Percentiles rank a stretch among this genome's conserved stretches.
phyloP scores from a whole-genome alignment of 305 asterid genomes.

The Petunia hybrid region DNA sequence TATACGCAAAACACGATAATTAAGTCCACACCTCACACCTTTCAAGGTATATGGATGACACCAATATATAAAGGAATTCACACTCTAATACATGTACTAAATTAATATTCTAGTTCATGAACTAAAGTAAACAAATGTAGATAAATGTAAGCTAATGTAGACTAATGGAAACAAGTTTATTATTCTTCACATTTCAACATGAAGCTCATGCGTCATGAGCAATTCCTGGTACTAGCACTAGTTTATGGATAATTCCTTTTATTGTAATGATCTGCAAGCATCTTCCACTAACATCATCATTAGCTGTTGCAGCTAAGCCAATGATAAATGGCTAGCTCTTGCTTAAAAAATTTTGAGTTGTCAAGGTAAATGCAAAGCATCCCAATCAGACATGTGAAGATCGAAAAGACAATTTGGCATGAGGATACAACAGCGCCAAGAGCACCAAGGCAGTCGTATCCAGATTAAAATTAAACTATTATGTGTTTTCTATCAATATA shows the following conservation, averaged over 20 bases:
- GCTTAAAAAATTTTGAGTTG: slow-evolving; percentile 73
- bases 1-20: too few relatives aligned
- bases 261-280: slow-evolving; percentile 48
- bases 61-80: too few relatives aligned
- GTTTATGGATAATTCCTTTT: slow-evolving; percentile 54
- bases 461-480: slow-evolving; percentile 51
- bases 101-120: too few relatives aligned
- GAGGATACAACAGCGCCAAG: slow-evolving; percentile 60
- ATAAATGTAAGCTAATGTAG: too few relatives aligned
- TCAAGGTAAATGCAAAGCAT: slow-evolving; percentile 71
- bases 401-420: slow-evolving; percentile 72
- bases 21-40: too few relatives aligned
- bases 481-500: too few relatives aligned
- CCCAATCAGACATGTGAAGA: slow-evolving; percentile 80
- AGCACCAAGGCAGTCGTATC: slow-evolving; percentile 72
- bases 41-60: too few relatives aligned
- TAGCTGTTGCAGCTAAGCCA: slow-evolving; percentile 58
- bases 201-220: slow-evolving; percentile 42
- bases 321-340: slow-evolving; percentile 79
- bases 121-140: too few relatives aligned
- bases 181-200: not conserved
- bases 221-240: slow-evolving; percentile 48
- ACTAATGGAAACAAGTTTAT: too few relatives aligned
- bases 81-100: too few relatives aligned
- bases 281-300: slow-evolving; percentile 39